These are phyloP conservation scores for Daldinia sp. DNA, from an alignment of 2,329 filamentous ascomycete genomes.

Conservation along the genomic window DNA sequence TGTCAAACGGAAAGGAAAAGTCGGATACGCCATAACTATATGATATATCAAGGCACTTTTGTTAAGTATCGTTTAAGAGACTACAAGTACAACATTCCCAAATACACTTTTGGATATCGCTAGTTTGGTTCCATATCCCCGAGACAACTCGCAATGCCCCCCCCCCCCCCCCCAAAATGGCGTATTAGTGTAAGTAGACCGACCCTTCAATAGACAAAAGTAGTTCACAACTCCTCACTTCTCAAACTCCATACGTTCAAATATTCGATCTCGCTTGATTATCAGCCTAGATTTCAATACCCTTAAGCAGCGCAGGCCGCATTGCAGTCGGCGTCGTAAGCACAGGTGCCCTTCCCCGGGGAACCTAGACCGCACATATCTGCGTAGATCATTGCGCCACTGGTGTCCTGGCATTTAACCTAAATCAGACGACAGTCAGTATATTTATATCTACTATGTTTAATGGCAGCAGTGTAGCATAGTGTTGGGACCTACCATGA, in stretches of 20 bases:
- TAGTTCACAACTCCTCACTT: neutral
- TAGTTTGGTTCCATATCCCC: too few species aligned
- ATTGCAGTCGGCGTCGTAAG: slow-evolving; percentile 31
- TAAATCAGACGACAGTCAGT: slow-evolving; percentile 9
- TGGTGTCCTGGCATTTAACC: slow-evolving; percentile 27
- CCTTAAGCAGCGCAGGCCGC: slow-evolving; percentile 17
- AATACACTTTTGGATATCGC: neutral
- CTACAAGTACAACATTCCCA: neutral
- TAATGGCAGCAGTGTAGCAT: neutral
- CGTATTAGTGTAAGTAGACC: neutral
- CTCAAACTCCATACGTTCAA: neutral
- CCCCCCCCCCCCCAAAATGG: too few species aligned
- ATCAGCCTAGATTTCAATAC: neutral
- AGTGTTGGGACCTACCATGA: slow-evolving; percentile 22
- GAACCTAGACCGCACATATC: slow-evolving; percentile 14
- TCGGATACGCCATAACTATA: too few species aligned
- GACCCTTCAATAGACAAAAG: neutral
- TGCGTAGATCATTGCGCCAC: slow-evolving; percentile 24
- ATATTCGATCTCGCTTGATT: neutral
- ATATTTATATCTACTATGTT: neutral
- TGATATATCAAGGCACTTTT: too few species aligned
- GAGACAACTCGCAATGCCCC: too few species aligned
- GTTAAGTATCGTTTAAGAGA: neutral
- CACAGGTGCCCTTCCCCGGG: slow-evolving; percentile 3
- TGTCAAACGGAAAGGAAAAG: neutral